A percentile compares a stretch with the other conserved stretches of the same genome.
These are phyloP conservation scores for Penicillium cinerascens DNA, from an alignment of 495 filamentous ascomycete species.

Conservation along the genomic window DNA sequence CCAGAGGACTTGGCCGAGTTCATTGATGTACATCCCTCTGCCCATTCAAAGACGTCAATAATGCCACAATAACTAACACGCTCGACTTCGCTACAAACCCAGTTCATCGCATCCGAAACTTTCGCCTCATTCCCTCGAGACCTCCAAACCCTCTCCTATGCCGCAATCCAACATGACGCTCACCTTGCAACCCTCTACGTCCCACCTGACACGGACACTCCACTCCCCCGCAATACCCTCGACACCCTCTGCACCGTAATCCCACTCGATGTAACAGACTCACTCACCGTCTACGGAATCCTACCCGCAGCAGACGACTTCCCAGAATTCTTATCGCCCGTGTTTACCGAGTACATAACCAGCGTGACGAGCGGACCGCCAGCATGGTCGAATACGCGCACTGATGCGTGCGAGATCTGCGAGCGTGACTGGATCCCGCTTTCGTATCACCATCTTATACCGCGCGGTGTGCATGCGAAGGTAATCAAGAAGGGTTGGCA, in stretches of 20 bases:
- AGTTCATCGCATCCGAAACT: constrained; percentile 69
- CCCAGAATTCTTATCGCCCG: constrained; percentile 55
- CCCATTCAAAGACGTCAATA: not conserved
- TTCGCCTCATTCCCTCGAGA: constrained; percentile 59
- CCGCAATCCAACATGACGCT: constrained; percentile 46
- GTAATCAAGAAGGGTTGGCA: constrained; percentile 80
- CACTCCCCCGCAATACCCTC: constrained; percentile 43
- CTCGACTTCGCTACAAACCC: constrained; percentile 8
- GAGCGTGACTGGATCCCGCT: constrained; percentile 72
- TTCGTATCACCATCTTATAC: constrained; percentile 84
- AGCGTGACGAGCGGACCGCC: constrained; percentile 57
- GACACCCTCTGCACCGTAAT: constrained; percentile 42
- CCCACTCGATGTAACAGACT: constrained; percentile 52
- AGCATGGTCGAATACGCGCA: constrained; percentile 52
- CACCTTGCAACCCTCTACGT: constrained; percentile 48
- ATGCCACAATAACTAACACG: not conserved
- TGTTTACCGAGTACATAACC: constrained; percentile 58
- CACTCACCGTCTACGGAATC: constrained; percentile 60
- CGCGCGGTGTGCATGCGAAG: constrained; percentile 71
- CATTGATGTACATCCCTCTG: constrained; percentile 47
- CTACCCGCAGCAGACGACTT: constrained; percentile 42
- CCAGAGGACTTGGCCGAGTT: constrained; percentile 74
- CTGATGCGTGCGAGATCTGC: constrained; percentile 73
- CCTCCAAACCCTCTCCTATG: constrained; percentile 60
- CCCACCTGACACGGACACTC: constrained; percentile 36